Conservation (phyloP, 495 filamentous ascomycete genomes). For the Bryoglossum gracile region DNA sequence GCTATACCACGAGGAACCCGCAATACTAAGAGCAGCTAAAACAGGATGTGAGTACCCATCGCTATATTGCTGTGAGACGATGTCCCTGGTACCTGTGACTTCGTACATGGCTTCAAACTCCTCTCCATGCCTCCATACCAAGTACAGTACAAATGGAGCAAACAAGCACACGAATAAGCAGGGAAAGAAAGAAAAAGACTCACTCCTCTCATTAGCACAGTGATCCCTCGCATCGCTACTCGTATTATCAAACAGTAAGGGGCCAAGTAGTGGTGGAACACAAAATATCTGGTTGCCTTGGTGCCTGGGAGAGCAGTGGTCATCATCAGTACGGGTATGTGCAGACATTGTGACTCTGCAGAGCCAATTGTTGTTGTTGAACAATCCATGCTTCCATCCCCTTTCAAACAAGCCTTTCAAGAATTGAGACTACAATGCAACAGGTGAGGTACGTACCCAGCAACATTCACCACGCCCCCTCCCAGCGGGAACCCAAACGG, state of each 20-base stretch:
- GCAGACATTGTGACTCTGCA: no score
- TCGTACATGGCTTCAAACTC: no score
- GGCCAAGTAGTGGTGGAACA: slow-evolving; percentile 61
- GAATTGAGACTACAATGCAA: neutral
- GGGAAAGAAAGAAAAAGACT: slow-evolving; percentile 18
- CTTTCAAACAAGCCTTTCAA: neutral
- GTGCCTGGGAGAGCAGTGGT: no score
- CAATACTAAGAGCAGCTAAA: no score
- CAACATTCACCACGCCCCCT: slow-evolving; percentile 2
- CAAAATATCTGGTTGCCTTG: slow-evolving; percentile 46
- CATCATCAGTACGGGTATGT: no score
- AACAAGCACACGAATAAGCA: neutral
- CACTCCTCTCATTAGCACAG: slow-evolving; percentile 72
- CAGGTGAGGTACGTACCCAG: slow-evolving; percentile 8
- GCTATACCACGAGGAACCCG: no score
- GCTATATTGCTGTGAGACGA: no score
- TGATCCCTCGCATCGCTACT: slow-evolving; percentile 82
- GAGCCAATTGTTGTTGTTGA: no score
- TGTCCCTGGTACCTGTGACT: no score
- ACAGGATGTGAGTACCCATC: no score
- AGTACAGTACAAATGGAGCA: neutral
- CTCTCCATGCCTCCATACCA: no score
- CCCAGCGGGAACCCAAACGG: slow-evolving; percentile 5
- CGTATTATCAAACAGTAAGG: slow-evolving; percentile 83
- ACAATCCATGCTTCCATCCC: no score